Conservation (phyloP, 192 early-diverging fungal genomes). For the Entomortierella chlamydospora region DNA sequence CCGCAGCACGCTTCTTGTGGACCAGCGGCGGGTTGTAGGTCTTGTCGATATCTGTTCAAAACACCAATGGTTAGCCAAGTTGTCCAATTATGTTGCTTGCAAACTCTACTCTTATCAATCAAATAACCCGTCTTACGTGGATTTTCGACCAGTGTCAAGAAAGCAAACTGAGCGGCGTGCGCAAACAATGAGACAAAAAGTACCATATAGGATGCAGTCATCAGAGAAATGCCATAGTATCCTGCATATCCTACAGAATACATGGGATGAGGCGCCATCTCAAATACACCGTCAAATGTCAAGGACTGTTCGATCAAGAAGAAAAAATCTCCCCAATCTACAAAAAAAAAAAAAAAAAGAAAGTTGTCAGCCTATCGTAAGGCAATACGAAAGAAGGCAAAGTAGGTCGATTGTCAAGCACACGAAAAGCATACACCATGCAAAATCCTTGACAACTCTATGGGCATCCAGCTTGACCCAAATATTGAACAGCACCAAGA, state of each 20-base stretch:
- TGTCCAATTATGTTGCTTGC: too few relatives aligned
- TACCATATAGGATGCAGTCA: slow-evolving; percentile 91
- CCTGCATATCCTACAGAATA: slow-evolving; percentile 98
- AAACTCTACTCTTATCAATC: background rate
- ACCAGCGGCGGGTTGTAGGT: slow-evolving; percentile 65
- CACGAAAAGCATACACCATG: slow-evolving; percentile 95
- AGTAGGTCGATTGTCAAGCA: too few relatives aligned
- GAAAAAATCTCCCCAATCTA: slow-evolving; percentile 99
- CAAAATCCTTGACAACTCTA: slow-evolving; percentile 97
- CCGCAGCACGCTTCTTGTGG: slow-evolving; percentile 30
- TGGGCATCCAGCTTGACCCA: slow-evolving; percentile 98
- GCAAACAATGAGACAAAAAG: slow-evolving; percentile 89
- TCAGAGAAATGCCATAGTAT: slow-evolving; percentile 94
- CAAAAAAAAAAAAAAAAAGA: slow-evolving; percentile 3
- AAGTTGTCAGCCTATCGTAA: background rate
- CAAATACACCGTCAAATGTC: slow-evolving; percentile 94
- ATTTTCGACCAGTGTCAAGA: slow-evolving; percentile 92
- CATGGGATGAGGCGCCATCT: slow-evolving; percentile 98
- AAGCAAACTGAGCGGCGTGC: slow-evolving; percentile 89
- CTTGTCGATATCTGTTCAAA: slow-evolving; percentile 67
- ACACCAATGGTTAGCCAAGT: too few relatives aligned
- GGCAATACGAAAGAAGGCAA: too few relatives aligned
- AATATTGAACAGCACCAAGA: slow-evolving; percentile 89
- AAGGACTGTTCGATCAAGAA: slow-evolving; percentile 90
- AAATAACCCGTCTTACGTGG: slow-evolving; percentile 69